Base-by-base conservation (phyloP, 345 rosid genomes). In the Corymbia maculata region DNA sequence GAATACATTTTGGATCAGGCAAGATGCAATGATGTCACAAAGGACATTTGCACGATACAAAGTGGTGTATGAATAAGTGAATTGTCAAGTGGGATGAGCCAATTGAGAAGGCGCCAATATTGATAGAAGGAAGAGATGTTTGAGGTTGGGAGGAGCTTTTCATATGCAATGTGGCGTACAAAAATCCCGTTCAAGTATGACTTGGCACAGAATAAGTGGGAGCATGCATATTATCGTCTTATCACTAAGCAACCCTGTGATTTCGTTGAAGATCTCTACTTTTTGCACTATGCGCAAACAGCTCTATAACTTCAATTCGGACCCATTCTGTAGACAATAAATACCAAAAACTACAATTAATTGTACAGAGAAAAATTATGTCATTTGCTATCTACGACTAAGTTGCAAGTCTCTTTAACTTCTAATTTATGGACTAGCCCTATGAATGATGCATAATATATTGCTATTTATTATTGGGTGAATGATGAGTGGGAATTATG, bases 51-150 rank as follows among this genome's bases (percentile, higher is more conserved):
- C 64, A 59, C 2, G 24, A 52, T 3, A 59, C 26, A 30, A 0
- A 30, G 7, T 26, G 66, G 7, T 14, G 1, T 57, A 57, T 22
- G 22, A 24, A 57, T 22, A 4, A 28, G 64, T 57, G 64, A 57
- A 57, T 22, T 28, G 4, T 52, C 7, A 5, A 52, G 22, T 52
- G 9, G 22, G 57, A 52, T 17, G 57, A 21, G 24, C 3, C 1
- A 52, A 21, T 52, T 52, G 24, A 52, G 8, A 8, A 52, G 1
- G 1, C 22, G 17, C 2, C 2, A 1, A 0, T 21, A 52, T 8
- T 21, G 0, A 52, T 52, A 52, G 17, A 22, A 52, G 57, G 57
- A 52, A 52, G 57, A 52, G 8, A 52, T 52, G 8, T 52, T 9
- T 9, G 17, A 52, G 22, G 57, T 6, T 7, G 22, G 22, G 22